Evolutionary conservation across 2,329 filamentous ascomycete genomes (phyloP).

Genomic region (Didymella lethalis): DNA sequence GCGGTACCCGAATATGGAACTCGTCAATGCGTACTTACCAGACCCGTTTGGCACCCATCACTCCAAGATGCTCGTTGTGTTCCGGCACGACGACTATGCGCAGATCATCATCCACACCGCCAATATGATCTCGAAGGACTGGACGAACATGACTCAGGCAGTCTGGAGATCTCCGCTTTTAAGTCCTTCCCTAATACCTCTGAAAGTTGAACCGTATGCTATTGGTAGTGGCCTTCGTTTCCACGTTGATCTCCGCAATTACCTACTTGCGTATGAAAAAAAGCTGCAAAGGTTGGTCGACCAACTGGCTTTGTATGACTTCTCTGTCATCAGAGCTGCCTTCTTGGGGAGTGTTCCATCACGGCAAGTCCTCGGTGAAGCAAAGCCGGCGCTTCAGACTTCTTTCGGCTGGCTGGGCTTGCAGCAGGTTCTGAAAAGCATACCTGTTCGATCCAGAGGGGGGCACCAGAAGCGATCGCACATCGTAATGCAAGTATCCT

Average conservation of each 20-base stretch:
- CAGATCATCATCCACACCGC: slow-evolving; percentile 88
- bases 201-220: slow-evolving; percentile 7
- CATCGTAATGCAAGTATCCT: slow-evolving; percentile 74
- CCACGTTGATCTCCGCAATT: slow-evolving; percentile 76
- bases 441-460: slow-evolving; percentile 52
- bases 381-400: slow-evolving; percentile 58
- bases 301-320: slow-evolving; percentile 71
- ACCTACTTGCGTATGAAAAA: slow-evolving; percentile 74
- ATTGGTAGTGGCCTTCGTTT: slow-evolving; percentile 74
- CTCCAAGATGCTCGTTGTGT: slow-evolving; percentile 83
- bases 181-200: slow-evolving; percentile 52
- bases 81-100: slow-evolving; percentile 77
- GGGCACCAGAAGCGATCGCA: slow-evolving; percentile 30
- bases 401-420: slow-evolving; percentile 81
- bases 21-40: slow-evolving; percentile 79
- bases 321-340: slow-evolving; percentile 71
- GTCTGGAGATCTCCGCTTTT: slow-evolving; percentile 80
- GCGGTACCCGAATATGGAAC: slow-evolving; percentile 70
- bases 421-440: slow-evolving; percentile 63
- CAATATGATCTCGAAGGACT: slow-evolving; percentile 89
- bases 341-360: slow-evolving; percentile 83
- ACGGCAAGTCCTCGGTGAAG: slow-evolving; percentile 60
- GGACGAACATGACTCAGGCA: slow-evolving; percentile 86
- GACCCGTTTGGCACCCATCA: slow-evolving; percentile 88
- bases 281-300: slow-evolving; percentile 64